Base-by-base conservation (phyloP, 1,284 basidiomycete species). In the Heliocybe sulcata region DNA sequence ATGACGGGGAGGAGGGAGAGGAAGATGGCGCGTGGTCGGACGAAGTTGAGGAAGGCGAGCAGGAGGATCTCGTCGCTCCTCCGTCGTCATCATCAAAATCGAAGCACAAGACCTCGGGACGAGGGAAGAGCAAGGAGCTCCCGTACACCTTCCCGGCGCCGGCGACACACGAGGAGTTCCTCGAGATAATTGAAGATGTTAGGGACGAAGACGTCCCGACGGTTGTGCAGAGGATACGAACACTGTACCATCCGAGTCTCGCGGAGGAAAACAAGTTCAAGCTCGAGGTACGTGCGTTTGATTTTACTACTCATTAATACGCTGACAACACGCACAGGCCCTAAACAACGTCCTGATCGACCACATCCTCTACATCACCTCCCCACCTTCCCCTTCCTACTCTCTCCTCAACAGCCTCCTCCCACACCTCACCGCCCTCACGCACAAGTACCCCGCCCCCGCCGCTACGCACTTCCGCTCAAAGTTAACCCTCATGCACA, bases 81-180 rank as follows among this genome's bases (percentile, higher is more conserved):
- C 60, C 63, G 10, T 57, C 63, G 16, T 72, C 29, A 31, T 57
- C 63, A n/a, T 72, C 29, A 31, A 31, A 61, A 54, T 31, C 56
- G 19, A 45, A 16, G 6, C 6, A 9, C 6, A 20, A 19, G 23
- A 45, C 4, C n/a, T n/a, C 9, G 42, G 29, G 33, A 52, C 8
- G 51, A 33, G 60, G 57, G 45, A 53, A 60, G 3, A 60, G 57
- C 20, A 78, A 81, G 56, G 90, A 92, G 59, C 76, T 98, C 1
- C 95, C 96, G 0, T 99, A 82, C 69, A 98, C 92, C 1, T 99
- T 98, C 69, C 78, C 90, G 25, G 97, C 94, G 64, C 97, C 97
- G 0, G 69, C 80, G 4, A 85, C 77, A 1, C 93, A 98, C 61
- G 90, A 92, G 51, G 92, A 97, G 59, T 90, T 99, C 60, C 79